Evolutionary conservation across 1,139 yeast genomes (phyloP), one percentile per base, ranked within the genome.

Genomic region (Hemisphaericaspora lyxosophila): DNA sequence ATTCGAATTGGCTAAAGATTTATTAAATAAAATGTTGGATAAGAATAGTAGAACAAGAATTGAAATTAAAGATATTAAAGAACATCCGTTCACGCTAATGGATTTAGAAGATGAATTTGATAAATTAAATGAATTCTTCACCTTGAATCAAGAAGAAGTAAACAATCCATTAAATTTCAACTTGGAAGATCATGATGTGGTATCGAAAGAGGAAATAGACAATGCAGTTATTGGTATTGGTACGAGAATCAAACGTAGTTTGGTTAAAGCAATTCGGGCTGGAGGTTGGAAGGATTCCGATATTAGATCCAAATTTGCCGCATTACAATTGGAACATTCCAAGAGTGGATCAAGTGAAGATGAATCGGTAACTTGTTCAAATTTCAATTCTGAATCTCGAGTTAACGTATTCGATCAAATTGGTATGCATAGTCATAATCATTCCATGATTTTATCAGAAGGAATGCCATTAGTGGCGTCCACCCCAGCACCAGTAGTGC

Each of bases 151-250:
- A 32, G 31, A 41, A n/a, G 39, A 38, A 25, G 23, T 9, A 5
- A 17, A 18, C 12, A 31, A 23, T 32, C 32, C 39, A 2, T 26
- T 45, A 26, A 29, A 46, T 35, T 44, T 41, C 31, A 22, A 40
- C 33, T 43, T 46, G 14, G 45, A 47, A 17, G 52, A 47, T 12
- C 45, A 41, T 7, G 59, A 54, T 11, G 45, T 53, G 33, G 84
- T 84, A n/a, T 71, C 84, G 7, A 74, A 71, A 34, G 82, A 80
- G 45, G 95, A 87, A 47, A 75, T 85, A 12, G 75, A 81, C 46
- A 76, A 78, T 46, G 96, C 96, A 0, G 88, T 88, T 2, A 75
- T 82, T 28, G 96, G 96, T 8, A 71, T 86, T 37, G 92, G 92
- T 5, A 74, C 79, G 32, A 70, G 82, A 43, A 73, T 88, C 31